Evolutionary conservation across 169 alveolate species (phyloP), one percentile per base, ranked within the genome.

Genomic region (Plasmodium berghei): DNA sequence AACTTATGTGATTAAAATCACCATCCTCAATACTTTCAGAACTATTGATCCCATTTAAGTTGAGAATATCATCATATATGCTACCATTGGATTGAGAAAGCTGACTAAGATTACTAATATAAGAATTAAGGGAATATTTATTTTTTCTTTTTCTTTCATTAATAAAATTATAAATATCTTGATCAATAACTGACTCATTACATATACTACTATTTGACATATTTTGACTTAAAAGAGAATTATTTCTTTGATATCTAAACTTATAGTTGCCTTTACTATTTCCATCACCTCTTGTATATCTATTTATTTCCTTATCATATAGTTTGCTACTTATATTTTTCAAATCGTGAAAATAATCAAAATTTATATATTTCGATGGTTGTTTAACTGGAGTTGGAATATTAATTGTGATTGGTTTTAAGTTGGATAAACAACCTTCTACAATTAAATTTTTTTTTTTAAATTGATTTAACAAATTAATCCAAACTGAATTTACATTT

Each of bases 351-450:
- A 83, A 83, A 61, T 83, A 83, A 69, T 62, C 58, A 18, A 70
- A 69, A 18, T 66, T 83, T 1, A 69, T 69, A 49, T 83, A 83
- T 48, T 66, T 83, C 0, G 90, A 83, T 6, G 85, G 85, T 14
- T 48, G 67, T 49, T 83, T 83, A 5, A 45, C 55, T 28, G 90
- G 90, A 9, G 83, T 56, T 14, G 92, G 92, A 2, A 74, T 72
- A 48, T 66, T 54, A 22, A 73, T 87, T 26, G 26, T 87, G 9
- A 73, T 16, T 4, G 89, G 92, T 1, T 92, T 95, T 26, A 96
- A 89, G 86, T 93, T 94, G 8, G 95, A 93, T 48, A 96, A 83
- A 16, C 97, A 95, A 18, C 99, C 99, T 73, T 96, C 98, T 67
- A 98, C 98, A 20, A 98, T 95, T 42, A 96, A 90, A 42, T 96